phyloP scores from a whole-genome alignment of 1,284 basidiomycete species.

The Ceratobasidium sp. region DNA sequence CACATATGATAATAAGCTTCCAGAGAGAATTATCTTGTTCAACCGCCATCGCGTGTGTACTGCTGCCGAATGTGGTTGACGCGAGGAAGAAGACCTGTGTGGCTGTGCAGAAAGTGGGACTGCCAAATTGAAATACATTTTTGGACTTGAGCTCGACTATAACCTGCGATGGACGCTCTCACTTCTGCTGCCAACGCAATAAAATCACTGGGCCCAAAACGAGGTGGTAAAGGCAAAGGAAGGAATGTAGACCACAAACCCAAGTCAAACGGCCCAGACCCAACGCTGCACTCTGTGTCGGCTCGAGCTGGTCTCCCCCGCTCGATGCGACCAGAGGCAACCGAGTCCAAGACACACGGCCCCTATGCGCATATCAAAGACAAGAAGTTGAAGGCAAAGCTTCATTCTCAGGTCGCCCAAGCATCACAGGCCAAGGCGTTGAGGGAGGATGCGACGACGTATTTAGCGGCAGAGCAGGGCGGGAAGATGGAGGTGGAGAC shows the following conservation, averaged over 20 bases:
- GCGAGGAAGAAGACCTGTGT: neutral
- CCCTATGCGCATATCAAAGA: conserved; percentile 71
- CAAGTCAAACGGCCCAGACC: conserved; percentile 56
- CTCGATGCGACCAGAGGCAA: conserved; percentile 61
- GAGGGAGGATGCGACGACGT: conserved; percentile 54
- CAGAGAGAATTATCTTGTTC: conserved; percentile 23
- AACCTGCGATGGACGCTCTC: conserved; percentile 69
- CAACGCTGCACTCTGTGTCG: conserved; percentile 68
- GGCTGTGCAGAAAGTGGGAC: conserved; percentile 8
- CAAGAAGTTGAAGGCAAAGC: conserved; percentile 76
- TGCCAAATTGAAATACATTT: conserved; percentile 28
- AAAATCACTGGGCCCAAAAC: conserved; percentile 56
- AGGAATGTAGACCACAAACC: conserved; percentile 51
- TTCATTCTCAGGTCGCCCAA: conserved; percentile 69
- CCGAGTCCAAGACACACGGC: conserved; percentile 37
- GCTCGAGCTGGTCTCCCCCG: conserved; percentile 67
- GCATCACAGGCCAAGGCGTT: conserved; percentile 68
- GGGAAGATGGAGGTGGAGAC: conserved; percentile 79
- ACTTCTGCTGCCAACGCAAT: conserved; percentile 75
- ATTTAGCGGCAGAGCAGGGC: conserved; percentile 64
- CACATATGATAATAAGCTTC: conserved; percentile 33
- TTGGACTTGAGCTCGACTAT: conserved; percentile 24
- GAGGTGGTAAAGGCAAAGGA: conserved; percentile 55
- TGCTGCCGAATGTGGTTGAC: neutral
- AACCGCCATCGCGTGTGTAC: conserved; percentile 1